These are phyloP conservation scores for Amaranthus palmeri DNA, from an alignment of 148 eudicot genomes.

Conservation along the genomic window DNA sequence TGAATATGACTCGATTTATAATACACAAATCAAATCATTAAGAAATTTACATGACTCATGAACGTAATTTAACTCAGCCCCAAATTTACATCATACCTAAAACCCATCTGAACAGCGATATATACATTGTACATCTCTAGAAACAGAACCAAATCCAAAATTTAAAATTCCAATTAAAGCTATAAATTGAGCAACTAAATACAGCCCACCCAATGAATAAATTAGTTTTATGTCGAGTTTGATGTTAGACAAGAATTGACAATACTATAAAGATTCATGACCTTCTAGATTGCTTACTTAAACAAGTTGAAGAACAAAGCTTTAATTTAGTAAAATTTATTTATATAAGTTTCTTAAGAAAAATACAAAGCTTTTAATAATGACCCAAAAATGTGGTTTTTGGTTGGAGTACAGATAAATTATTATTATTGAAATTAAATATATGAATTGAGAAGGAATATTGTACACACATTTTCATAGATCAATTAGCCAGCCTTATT, in stretches of 20 bases:
- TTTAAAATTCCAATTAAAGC: not conserved
- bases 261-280: not conserved
- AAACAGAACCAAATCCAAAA: too few species aligned
- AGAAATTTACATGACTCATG: too few species aligned
- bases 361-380: not conserved
- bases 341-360: not conserved
- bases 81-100: too few species aligned
- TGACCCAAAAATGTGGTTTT: conserved; percentile 1
- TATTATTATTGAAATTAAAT: not conserved
- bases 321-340: not conserved
- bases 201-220: not conserved
- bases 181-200: not conserved
- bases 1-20: too few species aligned
- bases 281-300: not conserved
- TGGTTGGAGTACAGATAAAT: not conserved
- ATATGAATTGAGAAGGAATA: conserved; percentile 1
- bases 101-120: too few species aligned
- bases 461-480: not conserved
- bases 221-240: not conserved
- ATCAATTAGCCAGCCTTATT: not conserved
- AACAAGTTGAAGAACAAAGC: not conserved
- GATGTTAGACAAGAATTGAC: not conserved
- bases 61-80: too few species aligned
- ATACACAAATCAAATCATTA: too few species aligned
- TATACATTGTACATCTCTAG: too few species aligned